A percentile compares a stretch with the other conserved stretches of the same genome.
phyloP scores from a whole-genome alignment of 148 eudicot species.

The Selenicereus undatus region DNA sequence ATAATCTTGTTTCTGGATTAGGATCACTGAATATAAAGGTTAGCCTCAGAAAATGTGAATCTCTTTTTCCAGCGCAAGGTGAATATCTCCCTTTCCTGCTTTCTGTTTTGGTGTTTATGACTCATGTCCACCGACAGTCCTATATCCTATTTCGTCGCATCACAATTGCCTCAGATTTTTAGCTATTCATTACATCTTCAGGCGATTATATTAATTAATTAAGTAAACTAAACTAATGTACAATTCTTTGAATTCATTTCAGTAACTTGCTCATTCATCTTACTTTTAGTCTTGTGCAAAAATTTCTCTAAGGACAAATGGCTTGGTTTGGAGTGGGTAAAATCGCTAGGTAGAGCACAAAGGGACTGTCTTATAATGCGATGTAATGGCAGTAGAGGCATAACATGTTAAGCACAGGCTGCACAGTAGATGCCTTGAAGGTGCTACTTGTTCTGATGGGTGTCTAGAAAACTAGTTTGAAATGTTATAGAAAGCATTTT shows the following conservation, averaged over 20 bases:
- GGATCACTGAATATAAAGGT: background rate
- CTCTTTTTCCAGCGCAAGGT: constrained; percentile 9
- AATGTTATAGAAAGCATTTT: background rate
- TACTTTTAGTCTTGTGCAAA: background rate
- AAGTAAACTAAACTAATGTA: background rate
- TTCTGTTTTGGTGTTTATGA: background rate
- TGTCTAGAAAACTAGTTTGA: background rate
- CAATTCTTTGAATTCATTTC: background rate
- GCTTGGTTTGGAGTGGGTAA: background rate
- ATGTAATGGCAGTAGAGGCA: background rate
- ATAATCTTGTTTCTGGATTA: background rate
- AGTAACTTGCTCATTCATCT: background rate
- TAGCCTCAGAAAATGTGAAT: background rate
- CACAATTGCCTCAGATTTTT: background rate
- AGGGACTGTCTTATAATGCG: background rate
- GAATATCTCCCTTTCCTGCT: background rate
- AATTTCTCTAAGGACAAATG: background rate
- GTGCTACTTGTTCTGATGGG: background rate
- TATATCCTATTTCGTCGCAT: background rate
- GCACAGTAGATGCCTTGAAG: background rate
- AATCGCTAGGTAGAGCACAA: background rate
- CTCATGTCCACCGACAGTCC: background rate
- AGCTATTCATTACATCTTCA: background rate
- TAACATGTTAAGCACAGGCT: background rate
- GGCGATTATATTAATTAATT: background rate